Evolutionary conservation across 805 yeast genomes (phyloP).

Genomic region (Lachancea thermotolerans): DNA sequence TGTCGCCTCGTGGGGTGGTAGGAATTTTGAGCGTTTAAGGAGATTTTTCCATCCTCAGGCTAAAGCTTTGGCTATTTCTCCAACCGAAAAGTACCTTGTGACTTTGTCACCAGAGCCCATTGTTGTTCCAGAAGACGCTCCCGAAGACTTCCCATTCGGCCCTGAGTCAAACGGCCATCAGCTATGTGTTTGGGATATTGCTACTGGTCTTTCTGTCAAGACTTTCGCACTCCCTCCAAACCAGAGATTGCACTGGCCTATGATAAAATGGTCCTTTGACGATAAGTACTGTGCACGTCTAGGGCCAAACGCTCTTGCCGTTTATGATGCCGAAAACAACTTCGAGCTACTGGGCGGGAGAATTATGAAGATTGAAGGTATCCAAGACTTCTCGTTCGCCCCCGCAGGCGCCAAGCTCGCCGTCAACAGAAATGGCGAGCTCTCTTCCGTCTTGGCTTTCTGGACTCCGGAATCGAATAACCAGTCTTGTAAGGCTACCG

Average conservation of each 20-base stretch:
- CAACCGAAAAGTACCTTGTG: slow-evolving; percentile 82
- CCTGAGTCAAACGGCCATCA: slow-evolving; percentile 88
- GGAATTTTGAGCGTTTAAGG: slow-evolving; percentile 60
- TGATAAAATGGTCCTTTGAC: slow-evolving; percentile 91
- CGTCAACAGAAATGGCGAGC: slow-evolving; percentile 46
- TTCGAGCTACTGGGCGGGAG: slow-evolving; percentile 84
- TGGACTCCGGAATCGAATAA: slow-evolving; percentile 95
- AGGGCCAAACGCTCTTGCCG: slow-evolving; percentile 86
- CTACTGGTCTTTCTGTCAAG: slow-evolving; percentile 74
- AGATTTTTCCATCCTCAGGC: slow-evolving; percentile 87
- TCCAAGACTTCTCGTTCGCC: slow-evolving; percentile 90
- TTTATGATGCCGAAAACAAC: slow-evolving; percentile 69
- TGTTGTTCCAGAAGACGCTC: slow-evolving; percentile 51
- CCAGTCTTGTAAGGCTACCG: slow-evolving; percentile 90
- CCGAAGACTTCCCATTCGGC: slow-evolving; percentile 71
- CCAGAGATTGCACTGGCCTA: slow-evolving; percentile 85
- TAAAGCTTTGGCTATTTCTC: slow-evolving; percentile 84
- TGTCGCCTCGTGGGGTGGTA: slow-evolving; percentile 94
- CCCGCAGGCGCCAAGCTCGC: slow-evolving; percentile 76
- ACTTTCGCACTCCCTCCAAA: slow-evolving; percentile 80
- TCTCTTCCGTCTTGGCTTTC: slow-evolving; percentile 69
- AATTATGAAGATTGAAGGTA: slow-evolving; percentile 72
- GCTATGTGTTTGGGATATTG: slow-evolving; percentile 86
- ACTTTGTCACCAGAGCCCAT: slow-evolving; percentile 87
- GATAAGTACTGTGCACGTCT: slow-evolving; percentile 92